phyloP scores from a whole-genome alignment of 2,329 filamentous ascomycete species.

The Endoconidiophora laricicola region DNA sequence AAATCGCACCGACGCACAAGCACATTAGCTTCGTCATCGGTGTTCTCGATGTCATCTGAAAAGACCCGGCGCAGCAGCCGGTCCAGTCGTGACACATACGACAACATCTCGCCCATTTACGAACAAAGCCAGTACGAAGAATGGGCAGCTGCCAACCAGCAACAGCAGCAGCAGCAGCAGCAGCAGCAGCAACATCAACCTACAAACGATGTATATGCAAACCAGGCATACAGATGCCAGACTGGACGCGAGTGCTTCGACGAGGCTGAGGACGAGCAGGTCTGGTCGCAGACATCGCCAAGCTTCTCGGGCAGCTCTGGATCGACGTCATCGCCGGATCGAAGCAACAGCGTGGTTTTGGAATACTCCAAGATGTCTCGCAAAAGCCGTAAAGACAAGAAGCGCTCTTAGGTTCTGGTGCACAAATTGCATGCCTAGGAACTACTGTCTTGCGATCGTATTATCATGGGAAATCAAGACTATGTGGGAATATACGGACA shows the following conservation, averaged over 20 bases:
- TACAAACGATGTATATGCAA: neutral
- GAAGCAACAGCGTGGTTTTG: neutral
- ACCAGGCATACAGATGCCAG: neutral
- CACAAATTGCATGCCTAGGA: neutral
- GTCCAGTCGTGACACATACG: neutral
- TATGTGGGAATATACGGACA: neutral
- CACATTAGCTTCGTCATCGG: neutral
- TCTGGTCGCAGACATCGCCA: neutral
- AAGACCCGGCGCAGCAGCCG: neutral
- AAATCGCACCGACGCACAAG: neutral
- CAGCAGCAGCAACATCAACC: conserved; percentile 1
- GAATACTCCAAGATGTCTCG: neutral
- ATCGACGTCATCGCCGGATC: neutral
- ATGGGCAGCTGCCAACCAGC: neutral
- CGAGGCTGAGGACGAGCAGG: neutral
- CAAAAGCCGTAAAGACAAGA: conserved; percentile 1
- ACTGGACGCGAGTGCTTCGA: neutral
- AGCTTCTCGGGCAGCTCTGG: neutral
- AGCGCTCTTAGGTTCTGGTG: neutral
- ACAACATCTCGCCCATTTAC: too few species aligned
- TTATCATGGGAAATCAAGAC: neutral
- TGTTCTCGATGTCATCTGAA: too few species aligned
- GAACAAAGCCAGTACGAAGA: too few species aligned
- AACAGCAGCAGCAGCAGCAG: conserved; percentile 2
- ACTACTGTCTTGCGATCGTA: neutral